Conservation (phyloP, 257 asterid species). For the Nicotiana undulata region DNA sequence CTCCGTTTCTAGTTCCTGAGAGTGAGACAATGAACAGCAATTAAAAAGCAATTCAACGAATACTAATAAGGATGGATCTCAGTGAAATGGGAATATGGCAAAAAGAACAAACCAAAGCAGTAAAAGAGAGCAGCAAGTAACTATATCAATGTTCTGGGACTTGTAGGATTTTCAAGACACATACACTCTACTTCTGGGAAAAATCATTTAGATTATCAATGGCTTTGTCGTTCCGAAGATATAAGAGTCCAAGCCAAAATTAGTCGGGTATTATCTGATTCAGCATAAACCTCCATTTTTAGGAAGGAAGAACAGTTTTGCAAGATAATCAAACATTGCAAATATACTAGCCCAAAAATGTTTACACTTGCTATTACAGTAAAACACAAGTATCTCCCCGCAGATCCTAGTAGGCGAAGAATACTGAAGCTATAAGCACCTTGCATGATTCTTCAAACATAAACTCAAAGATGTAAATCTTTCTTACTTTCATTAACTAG, state of each 20-base stretch:
- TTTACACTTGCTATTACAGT: neutral
- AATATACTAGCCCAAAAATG: neutral
- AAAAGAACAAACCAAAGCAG: neutral
- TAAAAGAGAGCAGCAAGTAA: neutral
- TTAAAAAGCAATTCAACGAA: neutral
- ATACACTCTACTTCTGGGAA: neutral
- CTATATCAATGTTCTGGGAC: neutral
- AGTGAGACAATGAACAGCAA: slow-evolving; percentile 9
- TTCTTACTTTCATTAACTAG: neutral
- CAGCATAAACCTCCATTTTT: neutral
- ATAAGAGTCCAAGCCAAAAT: neutral
- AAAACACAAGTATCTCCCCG: neutral
- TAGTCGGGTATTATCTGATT: neutral
- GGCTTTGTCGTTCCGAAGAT: neutral
- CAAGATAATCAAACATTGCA: neutral
- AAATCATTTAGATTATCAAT: neutral
- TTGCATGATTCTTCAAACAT: neutral
- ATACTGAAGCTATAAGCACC: neutral
- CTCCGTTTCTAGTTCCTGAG: slow-evolving; percentile 76
- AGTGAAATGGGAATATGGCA: neutral
- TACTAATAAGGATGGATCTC: neutral
- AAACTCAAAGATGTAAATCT: neutral
- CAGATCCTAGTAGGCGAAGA: neutral
- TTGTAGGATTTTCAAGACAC: neutral
- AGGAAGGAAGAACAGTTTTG: neutral